Percentiles rank a stretch among this genome's conserved stretches.
Conservation (phyloP, 2,329 filamentous ascomycete species). For the Diplodia seriata region DNA sequence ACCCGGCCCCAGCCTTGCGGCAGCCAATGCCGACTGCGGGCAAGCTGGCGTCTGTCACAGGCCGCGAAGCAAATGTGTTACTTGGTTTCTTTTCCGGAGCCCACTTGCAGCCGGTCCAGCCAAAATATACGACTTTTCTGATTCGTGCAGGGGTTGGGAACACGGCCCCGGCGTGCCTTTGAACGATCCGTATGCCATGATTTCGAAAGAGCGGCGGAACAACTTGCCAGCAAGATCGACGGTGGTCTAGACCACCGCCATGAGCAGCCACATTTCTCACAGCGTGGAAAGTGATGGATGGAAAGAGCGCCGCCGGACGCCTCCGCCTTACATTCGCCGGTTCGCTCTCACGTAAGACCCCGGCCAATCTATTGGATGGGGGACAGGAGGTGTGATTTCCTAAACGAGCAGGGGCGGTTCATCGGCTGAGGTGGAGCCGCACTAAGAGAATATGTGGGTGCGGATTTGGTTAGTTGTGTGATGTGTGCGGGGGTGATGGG, state of each 20-base stretch:
- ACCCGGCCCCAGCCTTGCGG: not conserved
- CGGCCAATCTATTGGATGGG: not conserved
- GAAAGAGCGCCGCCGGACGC: not conserved
- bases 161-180: not conserved
- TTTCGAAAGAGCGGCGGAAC: not conserved
- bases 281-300: not conserved
- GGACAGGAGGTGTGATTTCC: not conserved
- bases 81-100: not conserved
- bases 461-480: too few species aligned
- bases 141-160: constrained; percentile 8
- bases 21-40: not conserved
- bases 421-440: not conserved
- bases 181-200: not conserved
- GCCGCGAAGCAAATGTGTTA: not conserved
- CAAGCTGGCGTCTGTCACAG: not conserved
- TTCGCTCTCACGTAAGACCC: not conserved
- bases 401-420: not conserved
- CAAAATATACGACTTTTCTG: constrained; percentile 14
- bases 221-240: not conserved
- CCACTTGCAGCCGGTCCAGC: not conserved
- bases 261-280: not conserved
- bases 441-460: not conserved
- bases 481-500: too few species aligned
- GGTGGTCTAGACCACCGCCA: not conserved
- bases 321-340: not conserved